Base-by-base conservation (phyloP, 2,329 filamentous ascomycete genomes). In the Aureobasidium sp. region DNA sequence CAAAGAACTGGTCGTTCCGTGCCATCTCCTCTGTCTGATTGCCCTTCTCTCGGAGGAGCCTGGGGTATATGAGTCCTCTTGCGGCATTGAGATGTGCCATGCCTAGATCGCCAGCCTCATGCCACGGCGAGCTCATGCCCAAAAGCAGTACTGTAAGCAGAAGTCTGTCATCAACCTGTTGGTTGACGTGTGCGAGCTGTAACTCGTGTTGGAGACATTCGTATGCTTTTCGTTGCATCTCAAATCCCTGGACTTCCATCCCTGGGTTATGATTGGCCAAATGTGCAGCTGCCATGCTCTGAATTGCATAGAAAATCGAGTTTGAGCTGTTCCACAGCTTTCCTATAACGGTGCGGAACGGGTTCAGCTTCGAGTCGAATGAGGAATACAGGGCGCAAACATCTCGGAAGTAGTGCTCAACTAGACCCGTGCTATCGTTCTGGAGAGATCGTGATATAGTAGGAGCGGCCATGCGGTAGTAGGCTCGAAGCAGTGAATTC, bases 361-460 rank as follows among this genome's bases (percentile, higher is more conserved):
- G 82, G 64, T 86, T 86, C 64, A 84, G 75, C 13, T 77, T 74
- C 21, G 82, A 84, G 68, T 86, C 84, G 65, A 84, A 86, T 61
- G 80, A 84, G n/a, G 83, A 86, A 68, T 84, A 85, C 10, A 85
- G 71, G 3, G 77, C 78, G 51, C 81, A 84, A 3, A 85, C 81
- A 62, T 84, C 81, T 65, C 81, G 81, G 71, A 86, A 86, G 65
- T 85, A 86, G 65, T 85, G 83, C 50, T 84, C 81, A 10, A 85
- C 79, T 17, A 86, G 72, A 47, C 81, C 77, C 49, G 80, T 83
- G 3, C 80, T 78, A 19, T 78, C 73, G 49, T 82, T 79, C 46
- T 74, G 74, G 60, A 79, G 65, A 31, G 69, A 67, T 60, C 66
- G 37, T 62, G 70, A 61, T 43, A 73, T 66, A 61, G 74, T 65